These are phyloP conservation scores for Salvia rosmarinus DNA, from an alignment of 257 asterid species.

Conservation along the genomic window DNA sequence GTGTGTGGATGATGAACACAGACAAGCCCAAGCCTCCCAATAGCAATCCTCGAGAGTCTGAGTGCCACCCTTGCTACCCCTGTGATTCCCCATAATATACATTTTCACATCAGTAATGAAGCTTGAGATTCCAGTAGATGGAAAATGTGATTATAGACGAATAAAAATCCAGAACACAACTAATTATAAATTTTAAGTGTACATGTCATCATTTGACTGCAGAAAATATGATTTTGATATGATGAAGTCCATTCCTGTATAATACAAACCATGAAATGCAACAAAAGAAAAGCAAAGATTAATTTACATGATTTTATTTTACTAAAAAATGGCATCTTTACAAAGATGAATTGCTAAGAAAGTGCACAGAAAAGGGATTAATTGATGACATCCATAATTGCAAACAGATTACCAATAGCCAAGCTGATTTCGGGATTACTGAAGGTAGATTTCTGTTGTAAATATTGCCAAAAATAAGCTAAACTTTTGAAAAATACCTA, in stretches of 20 bases:
- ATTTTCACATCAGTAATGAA: conserved; percentile 31
- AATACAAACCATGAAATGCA: conserved; percentile 16
- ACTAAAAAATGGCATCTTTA: not conserved
- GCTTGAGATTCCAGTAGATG: conserved; percentile 25
- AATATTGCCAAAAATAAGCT: too few relatives aligned
- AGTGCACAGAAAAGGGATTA: not conserved
- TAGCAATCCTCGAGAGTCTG: conserved; percentile 94
- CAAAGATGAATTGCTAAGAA: not conserved
- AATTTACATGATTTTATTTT: not conserved
- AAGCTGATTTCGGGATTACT: not conserved
- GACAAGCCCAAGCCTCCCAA: conserved; percentile 99
- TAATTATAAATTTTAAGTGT: conserved; percentile 3
- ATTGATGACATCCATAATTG: not conserved
- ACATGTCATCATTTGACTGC: conserved; percentile 12
- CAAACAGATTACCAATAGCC: not conserved
- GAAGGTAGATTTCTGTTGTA: conserved; percentile 2
- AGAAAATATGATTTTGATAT: not conserved
- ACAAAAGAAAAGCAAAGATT: not conserved
- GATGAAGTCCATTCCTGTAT: not conserved
- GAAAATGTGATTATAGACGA: not conserved
- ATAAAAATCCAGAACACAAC: not conserved
- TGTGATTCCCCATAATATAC: conserved; percentile 45
- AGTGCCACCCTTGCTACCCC: conserved; percentile 75
- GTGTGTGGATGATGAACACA: conserved; percentile 96
- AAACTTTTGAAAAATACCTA: not conserved